Percentiles rank a stretch among this genome's conserved stretches.
phyloP scores from a whole-genome alignment of 345 rosid species.

The Boechera stricta region DNA sequence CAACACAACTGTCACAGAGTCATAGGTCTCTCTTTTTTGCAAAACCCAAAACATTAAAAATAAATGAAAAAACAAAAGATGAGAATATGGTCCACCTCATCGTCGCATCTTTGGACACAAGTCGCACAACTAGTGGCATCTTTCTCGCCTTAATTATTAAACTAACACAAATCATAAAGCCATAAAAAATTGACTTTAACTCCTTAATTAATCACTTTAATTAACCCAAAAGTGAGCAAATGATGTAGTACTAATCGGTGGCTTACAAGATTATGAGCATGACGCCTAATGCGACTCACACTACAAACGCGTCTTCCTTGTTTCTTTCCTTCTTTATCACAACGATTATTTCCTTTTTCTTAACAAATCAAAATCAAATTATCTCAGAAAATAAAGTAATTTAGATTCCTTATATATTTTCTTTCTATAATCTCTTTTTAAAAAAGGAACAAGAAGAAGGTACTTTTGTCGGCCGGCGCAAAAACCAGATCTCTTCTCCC shows the following conservation, averaged over 20 bases:
- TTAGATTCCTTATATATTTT: neutral
- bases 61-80: neutral
- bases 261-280: conserved; percentile 4
- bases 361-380: neutral
- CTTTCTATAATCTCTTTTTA: conserved; percentile 18
- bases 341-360: conserved; percentile 1
- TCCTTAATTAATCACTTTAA: conserved; percentile 12
- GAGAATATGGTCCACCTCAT: conserved; percentile 38
- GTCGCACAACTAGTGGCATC: conserved; percentile 39
- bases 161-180: conserved; percentile 23
- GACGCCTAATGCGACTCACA: conserved; percentile 22
- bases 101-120: conserved; percentile 41
- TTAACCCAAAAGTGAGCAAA: conserved; percentile 16
- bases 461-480: conserved; percentile 44
- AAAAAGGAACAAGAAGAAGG: conserved; percentile 6
- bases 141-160: conserved; percentile 26
- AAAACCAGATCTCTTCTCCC: conserved; percentile 41
- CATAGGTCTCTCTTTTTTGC: conserved; percentile 15
- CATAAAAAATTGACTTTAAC: conserved; percentile 21
- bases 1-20: conserved; percentile 38
- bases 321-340: conserved; percentile 25
- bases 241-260: conserved; percentile 42
- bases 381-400: neutral
- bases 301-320: conserved; percentile 35
- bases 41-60: neutral